Conservation (phyloP, 768 basidiomycete genomes). For the Boletus insuetus region DNA sequence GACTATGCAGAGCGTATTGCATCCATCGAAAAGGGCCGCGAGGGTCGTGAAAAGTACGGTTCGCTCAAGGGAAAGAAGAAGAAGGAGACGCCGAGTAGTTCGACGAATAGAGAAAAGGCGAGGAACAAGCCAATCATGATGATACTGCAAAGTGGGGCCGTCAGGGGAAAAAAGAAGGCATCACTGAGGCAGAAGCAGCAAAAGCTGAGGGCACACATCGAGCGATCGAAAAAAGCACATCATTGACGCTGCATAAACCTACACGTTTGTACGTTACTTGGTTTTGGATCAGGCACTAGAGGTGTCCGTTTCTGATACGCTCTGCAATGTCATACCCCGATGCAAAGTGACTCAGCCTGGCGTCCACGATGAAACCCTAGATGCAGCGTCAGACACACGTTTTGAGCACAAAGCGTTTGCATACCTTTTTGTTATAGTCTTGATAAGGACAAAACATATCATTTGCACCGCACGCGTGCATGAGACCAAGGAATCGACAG, state of each 20-base stretch:
- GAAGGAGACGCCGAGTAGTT: conserved; percentile 76
- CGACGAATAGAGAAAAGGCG: conserved; percentile 90
- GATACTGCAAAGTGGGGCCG: conserved; percentile 74
- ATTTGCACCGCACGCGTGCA: neutral
- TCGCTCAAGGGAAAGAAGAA: conserved; percentile 90
- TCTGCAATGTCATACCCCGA: conserved; percentile 62
- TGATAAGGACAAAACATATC: neutral
- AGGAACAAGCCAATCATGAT: conserved; percentile 96
- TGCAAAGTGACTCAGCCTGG: conserved; percentile 74
- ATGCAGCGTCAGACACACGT: neutral
- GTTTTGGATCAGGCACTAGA: conserved; percentile 13
- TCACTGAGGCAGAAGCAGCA: conserved; percentile 80
- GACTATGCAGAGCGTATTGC: conserved; percentile 94
- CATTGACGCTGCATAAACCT: conserved; percentile 16
- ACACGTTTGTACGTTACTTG: conserved; percentile 1
- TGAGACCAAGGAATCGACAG: neutral
- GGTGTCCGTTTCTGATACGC: conserved; percentile 29
- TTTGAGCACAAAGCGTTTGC: neutral
- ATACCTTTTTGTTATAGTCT: conserved; percentile 63
- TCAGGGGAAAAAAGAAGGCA: conserved; percentile 81
- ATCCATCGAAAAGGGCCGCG: conserved; percentile 86
- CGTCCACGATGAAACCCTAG: conserved; percentile 69
- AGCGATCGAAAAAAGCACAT: conserved; percentile 56
- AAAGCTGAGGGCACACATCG: conserved; percentile 72
- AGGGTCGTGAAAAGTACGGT: conserved; percentile 92